Evolutionary conservation across 768 basidiomycete genomes (phyloP), one percentile per base, ranked within the genome.

Genomic region (Agaricus sinodeliciosus): DNA sequence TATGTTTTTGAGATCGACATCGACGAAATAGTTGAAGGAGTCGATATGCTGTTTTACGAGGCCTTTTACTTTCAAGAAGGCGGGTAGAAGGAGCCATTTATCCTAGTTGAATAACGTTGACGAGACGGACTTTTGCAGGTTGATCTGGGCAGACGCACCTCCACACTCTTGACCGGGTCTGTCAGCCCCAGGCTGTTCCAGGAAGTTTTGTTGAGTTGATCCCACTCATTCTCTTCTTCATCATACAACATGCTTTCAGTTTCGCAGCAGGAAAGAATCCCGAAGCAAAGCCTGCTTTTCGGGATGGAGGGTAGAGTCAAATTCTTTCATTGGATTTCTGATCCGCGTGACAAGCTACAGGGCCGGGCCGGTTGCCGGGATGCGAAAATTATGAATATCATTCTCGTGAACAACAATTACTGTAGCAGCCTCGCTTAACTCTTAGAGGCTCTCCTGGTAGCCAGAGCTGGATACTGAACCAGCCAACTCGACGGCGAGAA

Each of bases 11-110:
- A 99, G 89, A 64, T 98, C 96, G 40, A 89, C 85, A 61, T 97
- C 90, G 64, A 97, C 93, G 64, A 99, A 98, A 69, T 95, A 94
- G 72, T 97, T 97, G 82, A 93, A 98, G 7, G 93, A 96, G 68
- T 97, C 96, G 60, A 97, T 90, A 65, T 99, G 96, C 65, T 98
- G 96, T 72, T 98, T 98, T 56, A 99, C 96, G 12, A 99, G 84
- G 55, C 96, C 96, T 63, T 99, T 99, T 56, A 96, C 91, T 70
- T 94, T 89, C 48, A 99, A 76, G 63, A 98, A 99, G 9, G 94
- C 95, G 1, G 96, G 96, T 2, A 99, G 74, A 9, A 99, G 73
- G 16, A 96, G 81, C 96, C 96, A 99, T 84, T 99, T 99, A 66
- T 99, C 96, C 94, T 96, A 58, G 55, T 50, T 34, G 22, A 16